A percentile compares a stretch with the other conserved stretches of the same genome.
These are phyloP conservation scores for Trichomonascus vanleenenianus DNA, from an alignment of 805 yeast genomes.

Conservation along the genomic window DNA sequence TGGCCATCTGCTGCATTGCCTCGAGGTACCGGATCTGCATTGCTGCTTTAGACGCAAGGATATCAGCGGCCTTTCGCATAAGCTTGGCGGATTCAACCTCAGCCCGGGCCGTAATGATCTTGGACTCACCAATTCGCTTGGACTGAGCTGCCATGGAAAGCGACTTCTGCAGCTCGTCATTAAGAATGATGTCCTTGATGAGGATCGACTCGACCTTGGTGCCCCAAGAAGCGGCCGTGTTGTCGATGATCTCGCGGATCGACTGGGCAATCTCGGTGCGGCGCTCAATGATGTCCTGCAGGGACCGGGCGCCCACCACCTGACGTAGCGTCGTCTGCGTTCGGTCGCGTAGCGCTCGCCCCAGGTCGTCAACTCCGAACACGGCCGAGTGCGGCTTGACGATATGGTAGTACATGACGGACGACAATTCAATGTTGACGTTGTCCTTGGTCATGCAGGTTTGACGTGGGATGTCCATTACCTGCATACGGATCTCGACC, in stretches of 20 bases:
- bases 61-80: constrained; percentile 74
- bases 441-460: constrained; percentile 66
- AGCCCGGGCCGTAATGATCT: constrained; percentile 66
- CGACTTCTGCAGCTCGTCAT: constrained; percentile 47
- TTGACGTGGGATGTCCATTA: constrained; percentile 59
- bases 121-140: constrained; percentile 66
- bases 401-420: constrained; percentile 60
- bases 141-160: constrained; percentile 71
- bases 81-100: constrained; percentile 70
- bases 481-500: constrained; percentile 50
- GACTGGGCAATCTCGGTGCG: constrained; percentile 63
- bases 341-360: constrained; percentile 51
- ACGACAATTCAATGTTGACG: constrained; percentile 52
- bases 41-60: constrained; percentile 64
- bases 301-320: constrained; percentile 55
- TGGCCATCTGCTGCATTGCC: constrained; percentile 72
- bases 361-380: constrained; percentile 48
- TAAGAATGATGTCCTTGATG: constrained; percentile 57
- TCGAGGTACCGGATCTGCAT: constrained; percentile 73
- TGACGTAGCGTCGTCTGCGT: constrained; percentile 69
- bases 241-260: constrained; percentile 52
- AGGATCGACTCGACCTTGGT: constrained; percentile 58
- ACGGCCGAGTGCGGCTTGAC: constrained; percentile 61
- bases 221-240: constrained; percentile 64
- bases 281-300: constrained; percentile 68